A percentile compares a stretch with the other conserved stretches of the same genome.
Conservation (phyloP, 768 basidiomycete genomes). For the Macrocybe gigantea region DNA sequence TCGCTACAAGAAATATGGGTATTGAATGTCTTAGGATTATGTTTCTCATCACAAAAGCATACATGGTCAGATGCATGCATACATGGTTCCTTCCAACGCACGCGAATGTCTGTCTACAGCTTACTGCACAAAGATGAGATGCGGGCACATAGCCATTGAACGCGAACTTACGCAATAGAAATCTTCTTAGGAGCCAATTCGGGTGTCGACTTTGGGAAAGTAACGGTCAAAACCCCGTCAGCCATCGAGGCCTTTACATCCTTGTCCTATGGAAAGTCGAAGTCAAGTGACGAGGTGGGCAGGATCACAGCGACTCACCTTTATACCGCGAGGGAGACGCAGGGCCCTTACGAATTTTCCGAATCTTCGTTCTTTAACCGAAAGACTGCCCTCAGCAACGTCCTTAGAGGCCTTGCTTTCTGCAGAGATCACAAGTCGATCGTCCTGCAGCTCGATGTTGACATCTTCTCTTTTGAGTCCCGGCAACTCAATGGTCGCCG, state of each 20-base stretch:
- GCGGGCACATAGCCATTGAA: too few relatives aligned
- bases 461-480: constrained; percentile 46
- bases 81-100: too few relatives aligned
- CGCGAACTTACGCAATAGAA: constrained; percentile 14
- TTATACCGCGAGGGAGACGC: constrained; percentile 41
- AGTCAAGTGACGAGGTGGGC: neutral
- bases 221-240: constrained; percentile 40
- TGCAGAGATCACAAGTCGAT: constrained; percentile 41
- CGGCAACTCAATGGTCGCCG: constrained; percentile 51
- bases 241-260: constrained; percentile 43
- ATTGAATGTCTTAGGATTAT: too few relatives aligned
- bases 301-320: constrained; percentile 22
- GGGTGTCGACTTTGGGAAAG: constrained; percentile 39
- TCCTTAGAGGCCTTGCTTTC: constrained; percentile 26
- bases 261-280: constrained; percentile 22
- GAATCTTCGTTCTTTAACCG: constrained; percentile 38
- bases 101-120: too few relatives aligned
- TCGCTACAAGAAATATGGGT: too few relatives aligned
- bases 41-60: too few relatives aligned
- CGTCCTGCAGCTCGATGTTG: constrained; percentile 39
- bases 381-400: constrained; percentile 29
- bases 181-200: constrained; percentile 42
- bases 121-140: too few relatives aligned
- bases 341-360: constrained; percentile 45
- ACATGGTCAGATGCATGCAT: too few relatives aligned